Evolutionary conservation across 2,329 filamentous ascomycete species (phyloP), one percentile per base, ranked within the genome.

Genomic region (Xylaria sp.): DNA sequence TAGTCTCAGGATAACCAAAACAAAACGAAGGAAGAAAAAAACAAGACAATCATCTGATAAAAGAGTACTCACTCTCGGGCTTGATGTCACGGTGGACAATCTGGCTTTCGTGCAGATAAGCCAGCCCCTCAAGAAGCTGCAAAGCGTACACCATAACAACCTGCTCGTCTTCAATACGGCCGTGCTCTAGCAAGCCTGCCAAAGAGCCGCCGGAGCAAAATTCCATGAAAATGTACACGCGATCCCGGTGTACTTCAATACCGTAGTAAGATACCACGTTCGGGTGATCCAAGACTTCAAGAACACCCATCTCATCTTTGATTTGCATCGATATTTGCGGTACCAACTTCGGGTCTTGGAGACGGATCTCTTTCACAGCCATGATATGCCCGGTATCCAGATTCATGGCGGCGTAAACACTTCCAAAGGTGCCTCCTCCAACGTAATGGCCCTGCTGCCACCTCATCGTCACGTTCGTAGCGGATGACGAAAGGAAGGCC

Each of bases 151-250:
- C 93, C 86, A 95, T 95, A 63, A 96, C 93, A 63, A 97, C 92
- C 58, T 92, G 94, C 74, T 99, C 94, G 71, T 97, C 95, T 77
- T 97, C 94, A 64, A 99, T 97, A 47, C 94, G 89, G 10, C 94
- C 94, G 71, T 99, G 93, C 73, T 99, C 94, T 48, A 99, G 80
- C 55, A 99, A 78, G 54, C 85, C 89, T 48, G 94, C 92, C 53
- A 99, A 80, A 13, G 93, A 97, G 18, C 94, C 94, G 55, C 94
- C 93, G 3, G 92, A 95, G 74, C 94, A 99, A 75, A 96, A 97
- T 75, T 99, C 94, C 94, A 99, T 99, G 73, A 99, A 99, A 67
- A 99, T 97, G 75, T 97, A 99, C n/a, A 99, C 94, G 72, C 96
- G 94, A 79, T 99, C 94, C 64, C 94, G 86, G 75, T 99, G 94